Base-by-base conservation (phyloP, 768 basidiomycete species). In the Rossbeevera mucosa region DNA sequence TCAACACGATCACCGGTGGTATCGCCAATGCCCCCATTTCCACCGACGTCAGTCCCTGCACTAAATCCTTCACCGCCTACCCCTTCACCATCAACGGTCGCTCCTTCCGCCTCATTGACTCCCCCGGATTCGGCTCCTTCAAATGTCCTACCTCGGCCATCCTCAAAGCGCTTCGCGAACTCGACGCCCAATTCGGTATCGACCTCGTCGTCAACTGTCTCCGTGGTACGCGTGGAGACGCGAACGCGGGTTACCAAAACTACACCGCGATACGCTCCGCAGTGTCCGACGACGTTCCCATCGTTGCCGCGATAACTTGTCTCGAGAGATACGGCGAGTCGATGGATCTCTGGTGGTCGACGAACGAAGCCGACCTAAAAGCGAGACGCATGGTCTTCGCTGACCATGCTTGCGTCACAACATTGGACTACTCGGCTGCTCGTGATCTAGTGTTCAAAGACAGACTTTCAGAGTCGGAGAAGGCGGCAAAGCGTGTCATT, bases 331-430 rank as follows among this genome's bases (percentile, higher is more conserved):
- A 64, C 28, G 40, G 63, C 16, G 57, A 61, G 16, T 56, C 65
- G 45, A 73, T 72, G 65, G 61, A 56, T 14, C 63, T 64, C 38
- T 77, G 76, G 76, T 76, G 74, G 75, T 56, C 55, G 28, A 54
- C 58, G 40, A 74, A 76, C 56, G 55, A 73, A 47, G 54, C 54
- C n/a, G 54, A 53, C 20, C 66, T 77, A 45, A 63, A 62, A 36
- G 51, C 51, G 4, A 52, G 71, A 30, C 60, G 63, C 11, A 77
- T 77, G 62, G 50, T 59, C 1, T 74, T 75, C 8, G 58, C 64
- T 1, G 71, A 68, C 9, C 67, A 73, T 22, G 74, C 70, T 7
- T 77, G 76, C 36, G 65, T 76, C 44, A 74, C 74, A 1, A 69
- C 73, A 2, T 53, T 69, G 48, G 62, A 61, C 12, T 30, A 59